Conservation (phyloP, 192 early-diverging fungal genomes). For the Coemansia sp. region DNA sequence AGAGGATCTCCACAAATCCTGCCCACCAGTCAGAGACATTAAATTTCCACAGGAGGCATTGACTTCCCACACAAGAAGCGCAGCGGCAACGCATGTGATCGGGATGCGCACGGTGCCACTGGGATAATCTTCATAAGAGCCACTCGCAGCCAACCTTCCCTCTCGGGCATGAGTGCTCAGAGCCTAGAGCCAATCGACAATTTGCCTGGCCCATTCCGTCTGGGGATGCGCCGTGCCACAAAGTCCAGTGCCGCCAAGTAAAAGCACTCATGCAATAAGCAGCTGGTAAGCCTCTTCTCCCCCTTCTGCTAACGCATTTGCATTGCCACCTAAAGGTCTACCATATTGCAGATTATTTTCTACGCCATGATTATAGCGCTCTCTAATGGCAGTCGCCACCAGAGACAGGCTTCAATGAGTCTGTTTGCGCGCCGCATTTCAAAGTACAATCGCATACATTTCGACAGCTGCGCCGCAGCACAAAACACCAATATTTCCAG, state of each 20-base stretch:
- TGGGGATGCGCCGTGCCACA: background rate
- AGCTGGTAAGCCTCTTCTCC: background rate
- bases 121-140: background rate
- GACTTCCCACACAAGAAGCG: background rate
- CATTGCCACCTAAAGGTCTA: background rate
- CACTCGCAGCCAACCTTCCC: background rate
- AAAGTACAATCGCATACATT: background rate
- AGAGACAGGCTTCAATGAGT: background rate
- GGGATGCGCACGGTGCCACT: too few species aligned
- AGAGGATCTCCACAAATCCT: background rate
- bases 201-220: background rate
- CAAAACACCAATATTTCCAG: background rate
- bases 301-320: background rate
- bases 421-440: background rate
- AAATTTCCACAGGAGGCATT: background rate
- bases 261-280: background rate
- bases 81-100: background rate
- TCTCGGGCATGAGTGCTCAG: background rate
- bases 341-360: background rate
- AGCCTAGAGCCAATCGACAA: background rate
- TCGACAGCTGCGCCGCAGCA: conserved; percentile 3
- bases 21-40: background rate
- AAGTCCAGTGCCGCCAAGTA: background rate
- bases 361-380: conserved; percentile 2
- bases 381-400: conserved; percentile 4